Percentiles rank a stretch among this genome's conserved stretches.
Evolutionary conservation across 2,329 filamentous ascomycete species (phyloP).

Genomic region (Aspergillus fructus): DNA sequence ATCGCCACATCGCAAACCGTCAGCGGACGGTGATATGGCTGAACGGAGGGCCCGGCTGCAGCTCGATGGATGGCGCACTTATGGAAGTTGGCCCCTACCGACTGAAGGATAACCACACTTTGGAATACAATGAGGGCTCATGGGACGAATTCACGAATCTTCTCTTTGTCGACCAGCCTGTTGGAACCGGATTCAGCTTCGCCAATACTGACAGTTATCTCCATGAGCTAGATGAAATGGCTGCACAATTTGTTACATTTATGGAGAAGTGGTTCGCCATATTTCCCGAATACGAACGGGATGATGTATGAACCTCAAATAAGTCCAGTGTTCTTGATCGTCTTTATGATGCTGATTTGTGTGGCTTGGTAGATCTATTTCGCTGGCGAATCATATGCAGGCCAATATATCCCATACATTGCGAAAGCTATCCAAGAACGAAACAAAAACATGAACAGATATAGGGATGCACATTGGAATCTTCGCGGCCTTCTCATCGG

Average conservation of each 20-base stretch:
- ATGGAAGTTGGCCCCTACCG: conserved; percentile 97
- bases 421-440: conserved; percentile 85
- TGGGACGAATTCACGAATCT: conserved; percentile 99
- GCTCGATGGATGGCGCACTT: conserved; percentile 92
- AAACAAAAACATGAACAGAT: conserved; percentile 62
- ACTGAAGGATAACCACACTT: conserved; percentile 68
- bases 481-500: conserved; percentile 86
- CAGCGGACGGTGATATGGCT: conserved; percentile 94
- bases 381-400: conserved; percentile 93
- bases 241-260: conserved; percentile 81
- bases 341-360: conserved; percentile 11
- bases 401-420: conserved; percentile 96
- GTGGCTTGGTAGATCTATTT: conserved; percentile 70
- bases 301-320: conserved; percentile 69
- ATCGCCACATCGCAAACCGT: conserved; percentile 87
- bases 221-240: conserved; percentile 84
- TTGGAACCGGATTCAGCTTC: conserved; percentile 95
- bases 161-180: conserved; percentile 94
- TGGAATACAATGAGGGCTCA: conserved; percentile 85
- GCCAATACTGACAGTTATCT: conserved; percentile 86
- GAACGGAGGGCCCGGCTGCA: conserved; percentile 95
- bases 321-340: not conserved
- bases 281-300: conserved; percentile 86
- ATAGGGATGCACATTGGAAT: conserved; percentile 61
- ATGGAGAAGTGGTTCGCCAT: conserved; percentile 86